Conservation (phyloP, 495 filamentous ascomycete species). For the Penicillium steckii region DNA sequence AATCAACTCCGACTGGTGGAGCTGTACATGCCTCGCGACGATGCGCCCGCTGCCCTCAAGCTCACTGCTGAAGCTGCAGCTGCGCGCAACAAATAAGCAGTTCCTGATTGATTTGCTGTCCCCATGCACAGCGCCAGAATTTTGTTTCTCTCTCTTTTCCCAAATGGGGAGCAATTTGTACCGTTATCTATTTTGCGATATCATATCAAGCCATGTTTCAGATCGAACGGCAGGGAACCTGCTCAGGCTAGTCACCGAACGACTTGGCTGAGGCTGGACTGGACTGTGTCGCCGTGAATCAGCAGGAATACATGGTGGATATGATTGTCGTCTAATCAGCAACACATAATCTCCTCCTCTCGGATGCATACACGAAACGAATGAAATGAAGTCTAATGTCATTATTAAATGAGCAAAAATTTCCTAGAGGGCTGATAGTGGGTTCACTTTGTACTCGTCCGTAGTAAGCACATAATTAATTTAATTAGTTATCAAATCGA, state of each 20-base stretch:
- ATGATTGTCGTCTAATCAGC: neutral
- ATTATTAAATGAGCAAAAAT: neutral
- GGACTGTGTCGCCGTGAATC: neutral
- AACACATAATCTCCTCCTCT: neutral
- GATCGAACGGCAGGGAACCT: neutral
- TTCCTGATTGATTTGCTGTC: neutral
- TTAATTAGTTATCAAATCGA: no score
- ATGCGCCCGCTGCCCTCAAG: constrained; percentile 70
- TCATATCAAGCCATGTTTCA: neutral
- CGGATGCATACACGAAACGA: neutral
- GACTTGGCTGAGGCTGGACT: neutral
- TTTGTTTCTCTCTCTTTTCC: neutral
- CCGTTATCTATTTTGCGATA: neutral
- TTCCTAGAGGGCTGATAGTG: neutral
- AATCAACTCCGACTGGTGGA: constrained; percentile 68
- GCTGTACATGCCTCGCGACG: constrained; percentile 79
- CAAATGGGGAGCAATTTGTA: neutral
- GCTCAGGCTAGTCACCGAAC: neutral
- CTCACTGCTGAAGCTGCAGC: constrained; percentile 64
- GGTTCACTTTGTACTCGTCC: neutral
- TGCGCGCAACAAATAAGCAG: constrained; percentile 57
- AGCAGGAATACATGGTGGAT: neutral
- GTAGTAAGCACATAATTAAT: no score
- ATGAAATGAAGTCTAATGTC: neutral
- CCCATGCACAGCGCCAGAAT: neutral